phyloP scores from a whole-genome alignment of 1,284 basidiomycete genomes.

The Cutaneotrichosporon sp. region DNA sequence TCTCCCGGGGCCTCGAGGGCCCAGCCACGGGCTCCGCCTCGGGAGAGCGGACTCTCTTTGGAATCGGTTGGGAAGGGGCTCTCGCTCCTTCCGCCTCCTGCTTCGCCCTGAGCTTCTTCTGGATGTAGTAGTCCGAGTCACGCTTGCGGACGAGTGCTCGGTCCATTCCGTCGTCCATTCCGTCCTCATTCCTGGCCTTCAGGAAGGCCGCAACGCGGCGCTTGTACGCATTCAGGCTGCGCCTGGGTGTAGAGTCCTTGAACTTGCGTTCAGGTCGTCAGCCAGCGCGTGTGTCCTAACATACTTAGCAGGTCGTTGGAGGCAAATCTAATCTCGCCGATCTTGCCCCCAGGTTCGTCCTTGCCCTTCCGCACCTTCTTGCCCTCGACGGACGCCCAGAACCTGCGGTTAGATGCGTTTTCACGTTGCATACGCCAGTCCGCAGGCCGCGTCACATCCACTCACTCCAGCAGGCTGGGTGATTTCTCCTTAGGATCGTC shows the following conservation, averaged over 20 bases:
- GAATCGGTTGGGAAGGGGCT: conserved; percentile 3
- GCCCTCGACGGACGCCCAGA: conserved; percentile 28
- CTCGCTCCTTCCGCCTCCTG: background rate
- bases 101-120: conserved; percentile 20
- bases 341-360: conserved; percentile 28
- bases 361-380: conserved; percentile 12
- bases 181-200: conserved; percentile 23
- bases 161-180: conserved; percentile 1
- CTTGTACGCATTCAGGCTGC: conserved; percentile 29
- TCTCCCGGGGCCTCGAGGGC: background rate
- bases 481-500: conserved; percentile 12
- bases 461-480: conserved; percentile 23
- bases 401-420: conserved; percentile 20
- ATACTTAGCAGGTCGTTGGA: conserved; percentile 30
- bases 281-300: background rate
- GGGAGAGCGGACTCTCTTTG: background rate
- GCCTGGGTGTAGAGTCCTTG: conserved; percentile 17
- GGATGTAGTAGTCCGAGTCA: conserved; percentile 39
- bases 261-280: background rate
- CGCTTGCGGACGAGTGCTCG: conserved; percentile 24
- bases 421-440: too few species aligned
- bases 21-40: conserved; percentile 10
- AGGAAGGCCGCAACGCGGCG: conserved; percentile 19
- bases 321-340: conserved; percentile 25
- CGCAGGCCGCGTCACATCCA: too few species aligned